Evolutionary conservation across 257 asterid species (phyloP).

Genomic region (Thymus quinquecostatus): DNA sequence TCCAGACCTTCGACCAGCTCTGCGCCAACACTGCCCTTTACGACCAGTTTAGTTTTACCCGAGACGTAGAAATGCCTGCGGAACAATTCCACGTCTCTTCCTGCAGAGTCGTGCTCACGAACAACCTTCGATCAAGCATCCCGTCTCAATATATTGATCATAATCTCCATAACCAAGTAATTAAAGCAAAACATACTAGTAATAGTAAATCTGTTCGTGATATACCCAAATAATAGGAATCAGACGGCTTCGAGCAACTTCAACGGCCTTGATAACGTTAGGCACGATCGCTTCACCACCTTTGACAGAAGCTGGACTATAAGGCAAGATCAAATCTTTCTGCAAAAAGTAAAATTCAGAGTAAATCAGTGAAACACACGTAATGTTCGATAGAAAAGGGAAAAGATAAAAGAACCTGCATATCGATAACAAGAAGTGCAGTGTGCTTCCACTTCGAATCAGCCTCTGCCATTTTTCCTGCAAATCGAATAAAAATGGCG

Average conservation of each 20-base stretch:
- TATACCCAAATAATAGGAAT: conserved; percentile 48
- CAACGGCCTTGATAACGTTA: conserved; percentile 63
- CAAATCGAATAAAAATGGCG: no score
- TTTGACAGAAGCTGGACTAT: conserved; percentile 51
- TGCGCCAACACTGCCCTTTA: conserved; percentile 73
- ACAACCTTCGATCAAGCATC: conserved; percentile 50
- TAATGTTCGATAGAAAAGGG: no score
- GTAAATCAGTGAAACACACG: no score
- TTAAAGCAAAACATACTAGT: no score
- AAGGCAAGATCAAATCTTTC: conserved; percentile 38
- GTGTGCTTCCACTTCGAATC: no score
- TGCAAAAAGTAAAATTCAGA: no score
- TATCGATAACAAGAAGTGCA: no score
- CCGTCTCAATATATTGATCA: no score
- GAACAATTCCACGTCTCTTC: conserved; percentile 82
- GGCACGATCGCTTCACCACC: conserved; percentile 72
- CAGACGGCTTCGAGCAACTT: conserved; percentile 60
- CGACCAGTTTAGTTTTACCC: conserved; percentile 60
- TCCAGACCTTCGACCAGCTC: conserved; percentile 75
- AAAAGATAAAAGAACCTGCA: no score
- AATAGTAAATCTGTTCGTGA: no score
- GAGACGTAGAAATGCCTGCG: conserved; percentile 59
- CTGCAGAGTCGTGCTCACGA: conserved; percentile 82
- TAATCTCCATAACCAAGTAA: no score
- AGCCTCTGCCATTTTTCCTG: no score